Base-by-base conservation (phyloP, 495 filamentous ascomycete species). In the Annulohypoxylon stygium region DNA sequence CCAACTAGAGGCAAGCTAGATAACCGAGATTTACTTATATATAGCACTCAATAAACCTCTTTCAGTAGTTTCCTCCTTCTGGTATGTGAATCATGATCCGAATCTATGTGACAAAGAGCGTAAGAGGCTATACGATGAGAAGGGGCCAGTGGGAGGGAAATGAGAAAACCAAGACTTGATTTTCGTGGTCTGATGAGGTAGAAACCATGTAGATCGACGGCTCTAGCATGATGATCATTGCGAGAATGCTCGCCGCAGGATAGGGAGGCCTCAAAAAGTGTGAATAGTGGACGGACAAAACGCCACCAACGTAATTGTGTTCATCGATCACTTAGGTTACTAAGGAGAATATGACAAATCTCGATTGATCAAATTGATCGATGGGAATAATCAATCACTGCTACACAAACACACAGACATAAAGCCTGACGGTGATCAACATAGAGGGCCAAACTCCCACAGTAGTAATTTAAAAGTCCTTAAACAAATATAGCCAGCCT, bases 11-110 rank as follows among this genome's bases (percentile, higher is more conserved):
- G 30, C 45, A 61, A 34, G 3, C 14, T 48, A 67, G 64, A 67
- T 63, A 64, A 16, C 59, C 64, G 70, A 64, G 51, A 64, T 67
- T 39, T 51, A 62, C 14, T 18, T 41, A 8, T 51, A 59, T 51
- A 26, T 59, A 64, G 16, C 6, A 33, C 5, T 25, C 4, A 33
- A 30, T 14, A 43, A 43, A 3, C 14, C 12, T 11, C 39, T 14
- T 14, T 43, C 12, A n/a, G 12, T n/a, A 11, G 12, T 14, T 43
- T 43, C 2, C 39, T n/a, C 39, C 12, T 43, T 43, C 39, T 43
- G 14, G 39, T 5, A n/a, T 14, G 14, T n/a, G 12, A n/a, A 14
- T 14, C 0, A 43, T 43, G 39, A 43, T 43, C 12, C 12, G 12
- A 43, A n/a, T 3, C 39, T n/a, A 20, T 47, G 16, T 12, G 16